Evolutionary conservation across 306 rosid species (phyloP), one percentile per base, ranked within the genome.

Genomic region (Pterocarpus santalinus): DNA sequence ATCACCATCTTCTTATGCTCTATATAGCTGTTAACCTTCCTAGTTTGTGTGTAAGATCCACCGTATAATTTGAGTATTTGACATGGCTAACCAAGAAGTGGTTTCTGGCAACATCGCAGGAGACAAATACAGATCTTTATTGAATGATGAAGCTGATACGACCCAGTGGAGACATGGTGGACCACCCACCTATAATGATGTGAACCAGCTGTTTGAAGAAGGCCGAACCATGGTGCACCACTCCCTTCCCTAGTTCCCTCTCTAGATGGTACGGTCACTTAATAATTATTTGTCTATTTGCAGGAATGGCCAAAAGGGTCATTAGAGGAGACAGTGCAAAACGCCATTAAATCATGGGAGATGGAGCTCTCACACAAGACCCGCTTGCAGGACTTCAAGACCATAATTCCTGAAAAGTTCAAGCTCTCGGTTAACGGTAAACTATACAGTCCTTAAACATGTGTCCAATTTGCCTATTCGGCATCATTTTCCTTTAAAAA

Each of bases 231-330:
- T 22, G 28, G 28, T 22, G 28, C 28, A 22, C 28, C 28, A 22
- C 28, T 22, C 28, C 28, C 28, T 22, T 22, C 28, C 28, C 28
- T 22, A 22, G 28, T 22, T 30, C 38, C 43, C 38, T 57, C 47
- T 57, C 30, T 36, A 38, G 13, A 33, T 38, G 33, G 8, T 60
- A n/a, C 2, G 9, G 12, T 9, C 9, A 13, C 38, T 7, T 15
- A 4, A 17, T 22, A 22, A 22, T 22, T 22, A 16, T 64, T 12
- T n/a, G 30, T 35, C 0, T 41, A 12, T 61, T 60, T 77, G 34
- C 76, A 90, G 94, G 91, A 68, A 41, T 92, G 91, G 94, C 77
- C 90, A 0, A 72, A 87, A 76, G 94, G 92, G 33, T 92, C 97
- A 36, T 73, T 90, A 6, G 97, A 92, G 72, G 92, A 88, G 77